These are phyloP conservation scores for Neoarthrinium moseri DNA, from an alignment of 2,329 filamentous ascomycete genomes.

Conservation along the genomic window DNA sequence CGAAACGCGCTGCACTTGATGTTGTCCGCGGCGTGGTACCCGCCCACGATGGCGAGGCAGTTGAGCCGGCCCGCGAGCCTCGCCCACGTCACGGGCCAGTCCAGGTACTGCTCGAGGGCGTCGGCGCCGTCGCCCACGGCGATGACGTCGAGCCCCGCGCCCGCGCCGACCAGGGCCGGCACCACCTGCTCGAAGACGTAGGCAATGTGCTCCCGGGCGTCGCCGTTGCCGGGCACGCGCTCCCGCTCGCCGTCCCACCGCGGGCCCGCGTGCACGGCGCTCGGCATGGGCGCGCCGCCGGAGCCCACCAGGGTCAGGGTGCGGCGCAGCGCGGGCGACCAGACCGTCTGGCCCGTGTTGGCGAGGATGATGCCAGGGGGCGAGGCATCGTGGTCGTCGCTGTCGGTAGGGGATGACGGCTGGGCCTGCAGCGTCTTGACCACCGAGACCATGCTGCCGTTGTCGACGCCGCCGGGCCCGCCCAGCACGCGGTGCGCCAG, in stretches of 20 bases:
- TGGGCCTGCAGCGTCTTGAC: constrained; percentile 44
- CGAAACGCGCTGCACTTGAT: constrained; percentile 44
- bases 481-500: constrained; percentile 68
- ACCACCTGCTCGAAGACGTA: constrained; percentile 68
- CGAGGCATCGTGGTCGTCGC: no score
- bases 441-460: constrained; percentile 69
- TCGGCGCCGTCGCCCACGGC: constrained; percentile 68
- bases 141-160: constrained; percentile 66
- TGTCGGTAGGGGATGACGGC: constrained; percentile 30
- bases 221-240: constrained; percentile 58
- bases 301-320: constrained; percentile 60
- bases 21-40: constrained; percentile 36
- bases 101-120: constrained; percentile 56
- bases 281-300: constrained; percentile 58
- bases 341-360: constrained; percentile 76
- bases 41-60: constrained; percentile 50
- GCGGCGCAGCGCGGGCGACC: constrained; percentile 64
- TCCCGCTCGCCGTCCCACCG: constrained; percentile 57
- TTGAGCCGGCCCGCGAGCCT: constrained; percentile 41
- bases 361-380: constrained; percentile 68
- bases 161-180: constrained; percentile 39
- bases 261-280: constrained; percentile 57
- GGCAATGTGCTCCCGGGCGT: constrained; percentile 58
- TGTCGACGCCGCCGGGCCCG: constrained; percentile 62
- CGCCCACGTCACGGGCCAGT: constrained; percentile 50